Base-by-base conservation (phyloP, 148 eudicot species). In the Rhododendron henanense region DNA sequence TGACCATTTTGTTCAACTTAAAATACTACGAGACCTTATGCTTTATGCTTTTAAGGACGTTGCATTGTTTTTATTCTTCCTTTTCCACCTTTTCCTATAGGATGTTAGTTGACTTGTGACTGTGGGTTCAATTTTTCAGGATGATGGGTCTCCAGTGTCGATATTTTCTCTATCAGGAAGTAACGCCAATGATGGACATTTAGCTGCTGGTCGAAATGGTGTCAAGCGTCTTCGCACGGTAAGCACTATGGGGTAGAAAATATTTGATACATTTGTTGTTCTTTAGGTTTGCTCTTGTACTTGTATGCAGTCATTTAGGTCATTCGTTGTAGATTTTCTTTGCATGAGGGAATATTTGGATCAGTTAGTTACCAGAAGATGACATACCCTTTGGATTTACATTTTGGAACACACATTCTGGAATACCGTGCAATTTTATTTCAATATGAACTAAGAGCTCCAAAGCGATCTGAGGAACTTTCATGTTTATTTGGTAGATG, bases 191-290 rank as follows among this genome's bases (percentile, higher is more conserved):
- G 98, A 96, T 87, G 97, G 98, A 83, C 99, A 94, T 90, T 84
- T 96, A 89, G 95, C 94, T 92, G 99, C 98, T 89, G 99, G 98
- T 53, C 99, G 97, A 89, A 96, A 96, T 90, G 99, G 99, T 87
- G 99, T 96, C 83, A 96, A 96, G 93, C 97, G 98, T 61, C 95
- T 96, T 39, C 95, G 99, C 81, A 96, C 99, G 47, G 99, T 96
- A 91, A 91, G 94, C 73, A 50, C 59, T 25, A 19, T 85, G 37
- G 47, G n/a, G 50, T 39, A 47, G 67, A 48, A 81, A 81, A 16
- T 35, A 10, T 69, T 6, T 6, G 44, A 25, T 77, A 23, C 37
- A 55, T 78, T 47, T 10, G 25, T 45, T 21, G 45, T 59, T 48
- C 6, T 28, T 71, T 37, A 23, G 86, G 14, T 35, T 84, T 76